phyloP scores from a whole-genome alignment of 495 filamentous ascomycete species.

The Talaromyces wortmannii region DNA sequence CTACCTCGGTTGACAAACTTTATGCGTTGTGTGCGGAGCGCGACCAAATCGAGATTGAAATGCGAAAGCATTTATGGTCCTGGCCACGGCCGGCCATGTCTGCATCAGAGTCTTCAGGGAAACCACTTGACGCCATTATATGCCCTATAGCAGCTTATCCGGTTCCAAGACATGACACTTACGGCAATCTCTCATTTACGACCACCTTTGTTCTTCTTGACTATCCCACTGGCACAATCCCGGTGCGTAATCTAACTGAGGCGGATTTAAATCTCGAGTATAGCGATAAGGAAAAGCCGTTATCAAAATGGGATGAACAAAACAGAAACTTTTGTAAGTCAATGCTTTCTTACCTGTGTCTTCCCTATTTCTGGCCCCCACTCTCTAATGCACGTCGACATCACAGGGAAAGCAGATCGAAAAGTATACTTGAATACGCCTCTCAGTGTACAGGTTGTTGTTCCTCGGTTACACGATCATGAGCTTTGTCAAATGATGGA shows the following conservation, averaged over 20 bases:
- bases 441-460: slow-evolving; percentile 54
- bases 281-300: slow-evolving; percentile 30
- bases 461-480: slow-evolving; percentile 51
- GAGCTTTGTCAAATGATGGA: slow-evolving; percentile 50
- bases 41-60: slow-evolving; percentile 41
- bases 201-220: slow-evolving; percentile 55
- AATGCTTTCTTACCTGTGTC: not conserved
- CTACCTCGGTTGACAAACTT: slow-evolving; percentile 34
- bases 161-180: slow-evolving; percentile 55
- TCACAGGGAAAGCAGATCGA: slow-evolving; percentile 44
- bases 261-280: slow-evolving; percentile 40
- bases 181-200: slow-evolving; percentile 57
- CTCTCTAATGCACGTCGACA: too few relatives aligned
- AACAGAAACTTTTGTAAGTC: slow-evolving; percentile 56
- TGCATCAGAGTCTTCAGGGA: slow-evolving; percentile 8
- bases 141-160: slow-evolving; percentile 54
- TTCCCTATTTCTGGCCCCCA: too few relatives aligned
- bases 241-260: slow-evolving; percentile 40
- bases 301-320: slow-evolving; percentile 53
- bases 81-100: slow-evolving; percentile 26
- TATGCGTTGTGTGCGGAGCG: slow-evolving; percentile 43
- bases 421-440: slow-evolving; percentile 48
- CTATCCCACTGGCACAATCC: slow-evolving; percentile 52
- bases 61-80: slow-evolving; percentile 49
- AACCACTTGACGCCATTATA: slow-evolving; percentile 47